These are phyloP conservation scores for Hypoxylon sp. DNA, from an alignment of 2,329 filamentous ascomycete species.

Conservation along the genomic window DNA sequence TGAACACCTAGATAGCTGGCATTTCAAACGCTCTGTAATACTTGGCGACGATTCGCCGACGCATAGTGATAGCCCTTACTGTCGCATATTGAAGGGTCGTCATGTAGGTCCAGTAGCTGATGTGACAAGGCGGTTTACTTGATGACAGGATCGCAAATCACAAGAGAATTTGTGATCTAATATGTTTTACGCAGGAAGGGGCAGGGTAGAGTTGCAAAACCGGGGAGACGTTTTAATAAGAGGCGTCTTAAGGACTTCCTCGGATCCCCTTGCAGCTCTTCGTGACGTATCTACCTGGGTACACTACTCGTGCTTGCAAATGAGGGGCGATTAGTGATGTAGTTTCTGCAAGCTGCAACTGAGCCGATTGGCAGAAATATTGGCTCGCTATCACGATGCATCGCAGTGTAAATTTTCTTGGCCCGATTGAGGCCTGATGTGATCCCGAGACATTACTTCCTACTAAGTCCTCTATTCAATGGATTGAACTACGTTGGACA, in stretches of 20 bases:
- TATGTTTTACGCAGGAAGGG: slow-evolving; percentile 7
- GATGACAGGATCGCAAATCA: slow-evolving; percentile 20
- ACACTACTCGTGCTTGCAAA: slow-evolving; percentile 3
- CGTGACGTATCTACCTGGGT: too few relatives aligned
- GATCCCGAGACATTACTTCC: slow-evolving; percentile 29
- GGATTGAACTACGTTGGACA: slow-evolving; percentile 12
- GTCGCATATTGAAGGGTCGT: background rate
- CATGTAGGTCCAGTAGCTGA: background rate
- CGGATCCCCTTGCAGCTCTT: slow-evolving; percentile 25
- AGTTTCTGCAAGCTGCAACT: slow-evolving; percentile 30
- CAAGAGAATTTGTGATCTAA: slow-evolving; percentile 22
- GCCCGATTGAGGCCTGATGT: slow-evolving; percentile 28
- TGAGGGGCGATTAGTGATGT: slow-evolving; percentile 16
- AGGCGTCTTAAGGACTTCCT: slow-evolving; percentile 38
- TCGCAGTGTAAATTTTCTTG: slow-evolving; percentile 14
- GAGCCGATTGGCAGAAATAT: slow-evolving; percentile 39
- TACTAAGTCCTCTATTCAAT: slow-evolving; percentile 8
- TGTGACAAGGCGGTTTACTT: slow-evolving; percentile 3
- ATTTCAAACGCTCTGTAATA: background rate
- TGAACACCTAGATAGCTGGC: slow-evolving; percentile 4
- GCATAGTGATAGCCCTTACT: slow-evolving; percentile 7
- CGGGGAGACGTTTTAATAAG: slow-evolving; percentile 45
- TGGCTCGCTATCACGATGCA: slow-evolving; percentile 23
- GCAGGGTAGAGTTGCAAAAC: slow-evolving; percentile 35
- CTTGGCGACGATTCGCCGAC: slow-evolving; percentile 6